Evolutionary conservation across 2,329 filamentous ascomycete species (phyloP), one percentile per base, ranked within the genome.

Genomic region (Talaromyces sp.): DNA sequence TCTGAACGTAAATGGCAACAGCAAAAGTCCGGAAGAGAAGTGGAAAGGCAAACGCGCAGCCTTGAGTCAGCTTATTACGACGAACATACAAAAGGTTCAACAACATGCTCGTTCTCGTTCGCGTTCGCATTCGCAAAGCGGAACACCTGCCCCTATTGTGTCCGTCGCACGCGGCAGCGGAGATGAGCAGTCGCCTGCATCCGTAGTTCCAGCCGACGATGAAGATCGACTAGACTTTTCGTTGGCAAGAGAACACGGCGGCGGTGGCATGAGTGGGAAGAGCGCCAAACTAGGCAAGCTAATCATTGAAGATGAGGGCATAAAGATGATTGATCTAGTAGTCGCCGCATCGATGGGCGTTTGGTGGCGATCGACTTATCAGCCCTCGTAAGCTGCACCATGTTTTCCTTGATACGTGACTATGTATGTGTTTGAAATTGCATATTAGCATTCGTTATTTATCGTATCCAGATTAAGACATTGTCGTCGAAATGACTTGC

Each of bases 281-380:
- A 87, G 91, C 72, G 93, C 92, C 3, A 99, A 99, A 80, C 81
- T 99, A 71, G 95, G 94, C 0, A 99, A 98, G 78, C 81, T 99
- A 60, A 92, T 98, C 60, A 85, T 99, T 43, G 87, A 93, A 70
- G 88, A 94, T 64, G 93, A 96, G 72, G 95, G 95, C 0, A 79
- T 96, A 69, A 96, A 96, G 81, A 98, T 99, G 94, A 78, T 98
- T 72, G 95, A 99, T 81, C 77, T 99, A 65, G 82, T 96, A 0
- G 92, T 99, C 22, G 92, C 94, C 3, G 90, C 93, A 11, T 97
- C 97, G 74, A 86, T 99, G 79, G 92, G 91, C 1, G 81, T 98
- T 16, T 99, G 93, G 92, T 98, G 94, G 93, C 88, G 88, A 33
- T 59, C 62, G 39, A 48, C 41, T 45, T 64, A 64, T 33, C 45